These are phyloP conservation scores for Myxozyma sirexii DNA, from an alignment of 805 yeast species.

Conservation along the genomic window DNA sequence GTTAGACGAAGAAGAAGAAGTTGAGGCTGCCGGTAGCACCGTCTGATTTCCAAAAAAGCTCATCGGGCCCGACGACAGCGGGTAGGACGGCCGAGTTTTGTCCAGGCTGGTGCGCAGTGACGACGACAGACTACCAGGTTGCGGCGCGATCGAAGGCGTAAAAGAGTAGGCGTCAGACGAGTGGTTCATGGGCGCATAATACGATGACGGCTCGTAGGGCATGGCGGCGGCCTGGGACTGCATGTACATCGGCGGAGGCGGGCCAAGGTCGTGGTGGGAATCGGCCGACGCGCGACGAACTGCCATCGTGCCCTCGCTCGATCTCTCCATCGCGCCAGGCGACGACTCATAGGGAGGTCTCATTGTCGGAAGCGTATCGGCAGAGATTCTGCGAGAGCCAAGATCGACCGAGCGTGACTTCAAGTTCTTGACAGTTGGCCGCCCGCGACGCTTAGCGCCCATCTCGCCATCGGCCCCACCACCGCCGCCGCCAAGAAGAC, in stretches of 20 bases:
- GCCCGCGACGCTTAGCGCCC: constrained; percentile 15
- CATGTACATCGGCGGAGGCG: neutral
- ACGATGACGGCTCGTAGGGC: neutral
- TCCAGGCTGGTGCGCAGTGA: constrained; percentile 10
- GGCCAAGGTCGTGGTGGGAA: constrained; percentile 1
- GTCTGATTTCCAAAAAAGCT: neutral
- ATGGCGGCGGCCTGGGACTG: constrained; percentile 1
- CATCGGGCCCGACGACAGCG: neutral
- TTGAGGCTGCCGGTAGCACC: neutral
- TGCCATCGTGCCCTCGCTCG: constrained; percentile 8
- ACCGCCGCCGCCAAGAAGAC: constrained; percentile 5
- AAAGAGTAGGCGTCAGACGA: neutral
- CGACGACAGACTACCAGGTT: neutral
- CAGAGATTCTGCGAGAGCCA: neutral
- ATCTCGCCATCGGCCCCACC: neutral
- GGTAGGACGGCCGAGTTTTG: constrained; percentile 1
- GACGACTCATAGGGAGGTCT: neutral
- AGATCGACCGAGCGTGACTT: constrained; percentile 1
- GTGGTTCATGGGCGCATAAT: neutral
- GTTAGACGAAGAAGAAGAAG: neutral
- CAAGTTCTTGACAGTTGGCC: constrained; percentile 12
- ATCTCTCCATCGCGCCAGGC: neutral
- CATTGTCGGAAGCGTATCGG: neutral
- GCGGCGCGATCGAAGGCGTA: neutral
- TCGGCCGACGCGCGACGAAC: constrained; percentile 5